Percentiles rank a stretch among this genome's conserved stretches.
Evolutionary conservation across 768 basidiomycete genomes (phyloP).

Genomic region (Macrolepiota fuliginosa): DNA sequence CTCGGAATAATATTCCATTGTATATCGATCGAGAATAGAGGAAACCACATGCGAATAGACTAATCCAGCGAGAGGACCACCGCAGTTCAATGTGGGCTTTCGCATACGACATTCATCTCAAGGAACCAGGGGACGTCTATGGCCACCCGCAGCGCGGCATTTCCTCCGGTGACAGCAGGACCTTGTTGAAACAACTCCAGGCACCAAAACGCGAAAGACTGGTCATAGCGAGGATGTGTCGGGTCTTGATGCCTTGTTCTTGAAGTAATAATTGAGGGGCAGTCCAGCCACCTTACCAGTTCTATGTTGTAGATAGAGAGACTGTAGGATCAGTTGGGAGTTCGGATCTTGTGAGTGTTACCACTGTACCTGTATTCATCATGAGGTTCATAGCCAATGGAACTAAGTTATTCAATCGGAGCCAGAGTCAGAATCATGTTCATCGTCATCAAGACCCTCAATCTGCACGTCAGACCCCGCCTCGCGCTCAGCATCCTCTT

Average conservation of each 20-base stretch:
- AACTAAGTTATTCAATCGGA: conserved; percentile 20
- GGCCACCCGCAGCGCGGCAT: neutral
- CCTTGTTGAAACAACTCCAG: neutral
- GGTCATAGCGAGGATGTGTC: too few species aligned
- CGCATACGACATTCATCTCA: too few species aligned
- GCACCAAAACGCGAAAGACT: too few species aligned
- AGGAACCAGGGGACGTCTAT: neutral
- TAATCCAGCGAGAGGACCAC: neutral
- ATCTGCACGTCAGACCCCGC: conserved; percentile 48
- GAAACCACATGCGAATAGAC: neutral
- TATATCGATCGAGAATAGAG: neutral
- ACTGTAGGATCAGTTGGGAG: neutral
- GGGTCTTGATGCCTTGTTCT: neutral
- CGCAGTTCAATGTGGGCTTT: neutral
- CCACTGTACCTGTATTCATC: conserved; percentile 14
- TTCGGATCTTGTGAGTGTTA: neutral
- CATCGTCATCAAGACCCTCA: conserved; percentile 49
- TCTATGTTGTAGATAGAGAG: neutral
- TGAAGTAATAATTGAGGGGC: neutral
- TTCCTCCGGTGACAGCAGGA: neutral
- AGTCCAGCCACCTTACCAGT: neutral
- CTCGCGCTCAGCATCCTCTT: conserved; percentile 42
- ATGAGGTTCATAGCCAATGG: neutral
- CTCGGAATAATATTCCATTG: neutral
- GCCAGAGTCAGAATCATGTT: conserved; percentile 33